These are phyloP conservation scores for Rhododendron kiyosumense DNA, from an alignment of 148 eudicot genomes.

Conservation along the genomic window DNA sequence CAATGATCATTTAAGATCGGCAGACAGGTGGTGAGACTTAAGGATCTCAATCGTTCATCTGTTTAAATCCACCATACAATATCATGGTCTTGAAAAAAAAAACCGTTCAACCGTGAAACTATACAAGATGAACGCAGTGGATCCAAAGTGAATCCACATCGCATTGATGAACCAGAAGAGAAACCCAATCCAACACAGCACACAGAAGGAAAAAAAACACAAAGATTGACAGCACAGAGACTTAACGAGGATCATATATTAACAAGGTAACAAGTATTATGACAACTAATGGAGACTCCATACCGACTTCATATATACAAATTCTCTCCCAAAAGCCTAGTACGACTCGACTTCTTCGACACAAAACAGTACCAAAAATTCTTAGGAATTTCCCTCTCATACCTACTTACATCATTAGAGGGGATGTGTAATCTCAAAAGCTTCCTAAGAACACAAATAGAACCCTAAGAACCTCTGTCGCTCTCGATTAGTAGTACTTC, in stretches of 20 bases:
- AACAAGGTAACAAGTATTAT: neutral
- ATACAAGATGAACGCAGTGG: neutral
- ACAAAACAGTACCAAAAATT: neutral
- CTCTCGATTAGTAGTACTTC: neutral
- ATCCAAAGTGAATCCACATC: neutral
- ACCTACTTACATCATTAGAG: slow-evolving; percentile 12
- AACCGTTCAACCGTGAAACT: neutral
- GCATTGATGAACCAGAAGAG: neutral
- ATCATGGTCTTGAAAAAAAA: neutral
- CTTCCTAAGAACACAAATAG: neutral
- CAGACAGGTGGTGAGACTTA: neutral
- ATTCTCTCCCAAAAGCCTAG: neutral
- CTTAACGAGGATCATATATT: neutral
- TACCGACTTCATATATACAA: slow-evolving; percentile 6
- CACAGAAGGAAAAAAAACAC: neutral
- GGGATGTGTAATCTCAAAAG: neutral
- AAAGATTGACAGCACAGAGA: neutral
- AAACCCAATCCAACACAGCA: neutral
- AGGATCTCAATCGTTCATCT: neutral
- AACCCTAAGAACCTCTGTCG: neutral
- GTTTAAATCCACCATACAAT: neutral
- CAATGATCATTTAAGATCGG: neutral
- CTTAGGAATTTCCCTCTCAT: neutral
- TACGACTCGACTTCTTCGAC: neutral
- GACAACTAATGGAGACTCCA: neutral